Conservation (phyloP, 208 protist genomes). For the Leishmania braziliensis region DNA sequence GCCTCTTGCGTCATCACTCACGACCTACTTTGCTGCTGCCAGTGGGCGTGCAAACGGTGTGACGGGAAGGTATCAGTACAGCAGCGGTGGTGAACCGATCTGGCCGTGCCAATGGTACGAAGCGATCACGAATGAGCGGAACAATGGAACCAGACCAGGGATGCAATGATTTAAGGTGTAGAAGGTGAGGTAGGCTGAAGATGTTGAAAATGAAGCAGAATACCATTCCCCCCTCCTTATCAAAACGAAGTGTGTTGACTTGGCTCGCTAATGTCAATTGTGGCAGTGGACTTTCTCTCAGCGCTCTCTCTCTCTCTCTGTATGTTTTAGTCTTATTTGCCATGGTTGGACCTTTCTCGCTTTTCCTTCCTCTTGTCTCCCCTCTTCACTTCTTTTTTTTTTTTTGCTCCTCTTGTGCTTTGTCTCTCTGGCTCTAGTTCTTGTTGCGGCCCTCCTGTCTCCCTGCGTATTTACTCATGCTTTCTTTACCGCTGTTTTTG, state of each 20-base stretch:
- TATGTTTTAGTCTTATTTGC: neutral
- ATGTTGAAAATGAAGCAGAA: neutral
- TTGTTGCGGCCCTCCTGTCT: neutral
- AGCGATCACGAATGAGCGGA: neutral
- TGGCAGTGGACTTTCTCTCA: neutral
- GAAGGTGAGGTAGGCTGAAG: neutral
- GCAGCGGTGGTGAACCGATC: neutral
- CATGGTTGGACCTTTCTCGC: conserved; percentile 1
- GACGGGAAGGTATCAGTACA: neutral
- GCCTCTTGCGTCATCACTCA: neutral
- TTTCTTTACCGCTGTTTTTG: neutral
- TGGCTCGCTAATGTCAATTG: neutral
- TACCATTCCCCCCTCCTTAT: neutral
- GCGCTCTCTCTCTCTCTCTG: neutral
- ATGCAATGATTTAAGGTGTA: neutral
- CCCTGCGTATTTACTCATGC: neutral
- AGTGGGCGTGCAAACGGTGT: neutral
- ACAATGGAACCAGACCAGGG: neutral
- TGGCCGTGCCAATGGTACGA: neutral
- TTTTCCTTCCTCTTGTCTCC: conserved; percentile 4
- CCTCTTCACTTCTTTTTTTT: neutral
- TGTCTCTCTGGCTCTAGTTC: neutral
- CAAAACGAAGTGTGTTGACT: neutral
- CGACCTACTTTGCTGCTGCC: neutral
- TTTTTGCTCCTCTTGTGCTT: neutral